Evolutionary conservation across 805 yeast genomes (phyloP).

Genomic region (Yamadazyma sp.): DNA sequence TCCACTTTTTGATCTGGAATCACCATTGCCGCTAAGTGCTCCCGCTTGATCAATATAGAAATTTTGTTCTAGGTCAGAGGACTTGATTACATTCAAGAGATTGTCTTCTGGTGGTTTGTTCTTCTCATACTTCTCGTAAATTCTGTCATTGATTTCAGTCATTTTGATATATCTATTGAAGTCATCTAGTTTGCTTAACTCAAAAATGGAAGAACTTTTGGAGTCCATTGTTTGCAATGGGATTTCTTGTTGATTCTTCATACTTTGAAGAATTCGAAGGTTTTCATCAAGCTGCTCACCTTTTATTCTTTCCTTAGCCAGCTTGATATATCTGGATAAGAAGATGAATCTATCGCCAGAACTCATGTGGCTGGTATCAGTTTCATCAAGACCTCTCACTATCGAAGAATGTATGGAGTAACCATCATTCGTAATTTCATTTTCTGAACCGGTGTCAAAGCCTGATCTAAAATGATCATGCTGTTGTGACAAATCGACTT

Average conservation of each 20-base stretch:
- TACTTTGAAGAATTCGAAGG: neutral
- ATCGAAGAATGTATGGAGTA: conserved; percentile 27
- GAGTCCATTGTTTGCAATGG: conserved; percentile 17
- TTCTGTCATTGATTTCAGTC: conserved; percentile 34
- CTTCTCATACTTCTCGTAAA: conserved; percentile 21
- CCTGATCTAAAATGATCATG: conserved; percentile 17
- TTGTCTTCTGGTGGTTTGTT: conserved; percentile 19
- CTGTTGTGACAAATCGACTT: conserved; percentile 9
- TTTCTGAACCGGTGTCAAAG: conserved; percentile 22
- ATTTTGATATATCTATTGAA: conserved; percentile 32
- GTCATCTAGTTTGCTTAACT: conserved; percentile 34
- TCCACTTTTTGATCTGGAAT: conserved; percentile 6
- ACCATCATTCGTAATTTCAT: conserved; percentile 9
- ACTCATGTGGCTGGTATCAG: conserved; percentile 8
- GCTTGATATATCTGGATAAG: conserved; percentile 24
- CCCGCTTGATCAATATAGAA: conserved; percentile 24
- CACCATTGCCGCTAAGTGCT: neutral
- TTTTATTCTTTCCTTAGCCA: conserved; percentile 11
- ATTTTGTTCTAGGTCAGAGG: conserved; percentile 26
- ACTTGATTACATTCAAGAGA: conserved; percentile 25
- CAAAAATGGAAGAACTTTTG: conserved; percentile 26
- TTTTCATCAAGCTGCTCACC: conserved; percentile 6
- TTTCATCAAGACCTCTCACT: conserved; percentile 20
- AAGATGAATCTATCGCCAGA: conserved; percentile 27
- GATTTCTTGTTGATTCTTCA: conserved; percentile 14